Evolutionary conservation across 768 basidiomycete genomes (phyloP), one percentile per base, ranked within the genome.

Genomic region (Agaricus blazei): DNA sequence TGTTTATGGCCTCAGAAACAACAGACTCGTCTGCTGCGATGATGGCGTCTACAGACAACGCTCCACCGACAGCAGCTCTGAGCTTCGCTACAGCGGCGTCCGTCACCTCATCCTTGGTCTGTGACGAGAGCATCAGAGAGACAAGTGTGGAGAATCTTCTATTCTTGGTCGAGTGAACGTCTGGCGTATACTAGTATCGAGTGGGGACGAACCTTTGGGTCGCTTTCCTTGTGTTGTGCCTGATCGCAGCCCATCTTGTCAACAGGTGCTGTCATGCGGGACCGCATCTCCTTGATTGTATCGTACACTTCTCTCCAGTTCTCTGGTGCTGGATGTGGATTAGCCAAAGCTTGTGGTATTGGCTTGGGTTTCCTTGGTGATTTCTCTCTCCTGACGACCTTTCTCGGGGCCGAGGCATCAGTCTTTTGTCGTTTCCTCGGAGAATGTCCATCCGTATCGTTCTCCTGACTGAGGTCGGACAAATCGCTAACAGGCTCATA

Each of bases 101-200:
- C 0, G 89, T 93, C 15, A 93, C 87, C 62, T 90, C 84, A 65
- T 96, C 94, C 63, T 95, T 98, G 3, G 96, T 98, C 67, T 98
- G 96, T 1, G 93, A 93, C 9, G 90, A 93, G 2, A 98, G 80
- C 93, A 98, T 97, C 44, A 99, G 76, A 3, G 94, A 92, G 6
- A 99, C 81, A 23, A 99, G 83, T 3, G 88, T 91, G 8, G 90
- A 79, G 57, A 92, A 89, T 2, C 95, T 85, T 48, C 81, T 79
- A 54, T 84, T 92, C 92, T 95, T 65, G 6, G 14, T 48, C 42
- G n/a, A 42, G 24, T 56, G 41, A 56, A 15, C 31, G 23, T 15
- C 28, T 11, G n/a, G 12, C 28, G 15, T 28, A 2, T 34, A n/a
- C 1, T 19, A 8, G 8, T 15, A 9, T 15, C 9, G n/a, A 41